Evolutionary conservation across 116 monocot species (phyloP), one percentile per base, ranked within the genome.

Genomic region (Dioscorea cayenensis): DNA sequence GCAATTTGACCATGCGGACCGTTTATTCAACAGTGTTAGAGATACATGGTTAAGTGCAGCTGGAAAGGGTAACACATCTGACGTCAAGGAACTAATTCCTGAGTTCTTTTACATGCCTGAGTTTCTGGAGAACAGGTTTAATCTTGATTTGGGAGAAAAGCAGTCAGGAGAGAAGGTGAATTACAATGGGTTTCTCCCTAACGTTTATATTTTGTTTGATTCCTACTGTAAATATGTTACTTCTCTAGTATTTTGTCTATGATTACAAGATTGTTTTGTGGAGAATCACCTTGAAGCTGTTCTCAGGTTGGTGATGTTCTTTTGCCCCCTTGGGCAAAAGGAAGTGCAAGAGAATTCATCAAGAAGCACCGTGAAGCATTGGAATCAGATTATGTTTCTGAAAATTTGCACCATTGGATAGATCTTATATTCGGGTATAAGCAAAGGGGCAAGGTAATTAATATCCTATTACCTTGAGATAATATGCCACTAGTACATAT

Each of bases 21-120:
- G 99, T 10, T 66, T 99, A 32, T 99, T 99, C 78, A 99, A 99
- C 71, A 91, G 89, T 62, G 67, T 94, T 63, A 82, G 79, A 67
- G 99, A 99, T 71, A 94, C 99, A 73, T 99, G 99, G 99, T 79
- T 73, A 50, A 94, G 99, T 85, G 99, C 99, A 63, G 91, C 99
- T 66, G 89, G 99, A 17, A 99, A 87, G 77, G 91, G 99, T 9
- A 99, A 99, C 78, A 99, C 99, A 55, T 99, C 99, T 48, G 99
- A 99, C 79, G 99, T 94, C 37, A 99, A 99, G 79, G 99, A 99
- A 75, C 75, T 99, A 51, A 94, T 99, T 68, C 99, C 99, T 14
- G 99, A 99, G 70, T 99, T 99, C 76, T 99, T 93, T 76, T 99
- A 99, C 72, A 79, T 99, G 87, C 99, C 99, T 12, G 99, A 99